These are phyloP conservation scores for Salix udensis DNA, from an alignment of 345 rosid species.

Conservation along the genomic window DNA sequence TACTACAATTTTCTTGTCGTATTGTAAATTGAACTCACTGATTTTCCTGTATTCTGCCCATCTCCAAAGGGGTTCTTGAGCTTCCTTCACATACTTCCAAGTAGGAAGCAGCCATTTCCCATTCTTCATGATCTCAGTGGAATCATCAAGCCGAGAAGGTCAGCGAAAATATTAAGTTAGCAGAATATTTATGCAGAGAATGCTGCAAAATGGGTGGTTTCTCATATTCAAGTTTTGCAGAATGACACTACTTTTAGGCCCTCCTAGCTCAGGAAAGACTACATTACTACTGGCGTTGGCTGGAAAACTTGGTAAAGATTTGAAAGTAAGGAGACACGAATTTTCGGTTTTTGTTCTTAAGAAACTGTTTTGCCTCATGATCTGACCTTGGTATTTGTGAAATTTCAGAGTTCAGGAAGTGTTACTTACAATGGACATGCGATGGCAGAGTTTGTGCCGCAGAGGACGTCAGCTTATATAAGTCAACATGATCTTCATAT, in stretches of 20 bases:
- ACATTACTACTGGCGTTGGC: constrained; percentile 51
- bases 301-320: constrained; percentile 51
- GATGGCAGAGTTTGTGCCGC: constrained; percentile 63
- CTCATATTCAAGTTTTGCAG: constrained; percentile 24
- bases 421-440: constrained; percentile 60
- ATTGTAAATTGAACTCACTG: not conserved
- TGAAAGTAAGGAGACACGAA: constrained; percentile 34
- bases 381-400: not conserved
- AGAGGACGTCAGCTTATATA: constrained; percentile 58
- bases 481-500: constrained; percentile 61
- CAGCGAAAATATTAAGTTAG: not conserved
- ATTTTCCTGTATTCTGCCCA: not conserved
- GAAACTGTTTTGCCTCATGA: not conserved
- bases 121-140: constrained; percentile 49
- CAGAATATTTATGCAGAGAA: not conserved
- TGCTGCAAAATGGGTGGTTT: not conserved
- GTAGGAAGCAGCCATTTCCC: constrained; percentile 43
- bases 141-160: constrained; percentile 55
- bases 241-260: constrained; percentile 59
- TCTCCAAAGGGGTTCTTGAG: constrained; percentile 40
- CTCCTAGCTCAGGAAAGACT: constrained; percentile 61
- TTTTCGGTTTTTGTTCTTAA: not conserved
- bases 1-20: too few species aligned
- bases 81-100: constrained; percentile 43
- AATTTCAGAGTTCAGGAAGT: constrained; percentile 47